Base-by-base conservation (phyloP, 2,329 filamentous ascomycete species). In the Elsinoe arachidis region DNA sequence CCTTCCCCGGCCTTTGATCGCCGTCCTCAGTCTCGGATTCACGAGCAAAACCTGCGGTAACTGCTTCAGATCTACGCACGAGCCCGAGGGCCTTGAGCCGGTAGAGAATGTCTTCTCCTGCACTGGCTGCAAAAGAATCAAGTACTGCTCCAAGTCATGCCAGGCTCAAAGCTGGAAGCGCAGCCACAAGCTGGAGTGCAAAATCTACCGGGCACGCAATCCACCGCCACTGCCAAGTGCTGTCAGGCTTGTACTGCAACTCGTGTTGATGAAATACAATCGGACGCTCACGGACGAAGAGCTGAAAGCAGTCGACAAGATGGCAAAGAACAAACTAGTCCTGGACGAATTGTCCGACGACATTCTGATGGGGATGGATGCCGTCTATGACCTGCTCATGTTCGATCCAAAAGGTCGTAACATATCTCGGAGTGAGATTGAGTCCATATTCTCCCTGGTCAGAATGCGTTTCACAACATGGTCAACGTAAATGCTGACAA, bases 181-280 rank as follows among this genome's bases (percentile, higher is more conserved):
- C 15, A 73, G 74, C 9, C 83, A 86, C 70, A 82, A 81, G 56
- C 68, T 78, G 58, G 81, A 85, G 68, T 86, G 83, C 64, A 73
- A 76, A 26, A 73, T 79, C 5, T 78, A 79, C 55, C 71, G 80
- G 34, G 15, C 10, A 17, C 26, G 46, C 3, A 60, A 61, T 15
- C 63, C 67, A 34, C 71, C 67, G 52, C 66, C 69, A 37, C 69
- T 84, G 2, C 82, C 82, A 0, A 80, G 76, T 61, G 76, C 77
- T 39, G 79, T 80, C 1, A 73, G 83, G 12, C 80, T 78, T 5
- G 71, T 80, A 1, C 72, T 84, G 57, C 78, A 82, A 17, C 68
- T 83, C 15, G 67, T 85, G 11, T 67, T 75, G 26, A 72, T 76
- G 33, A 69, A 70, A 19, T 69, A 72, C 5, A 71, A 76, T 17